Evolutionary conservation across 345 rosid genomes (phyloP).

Genomic region (Sisymbrium altissimum): DNA sequence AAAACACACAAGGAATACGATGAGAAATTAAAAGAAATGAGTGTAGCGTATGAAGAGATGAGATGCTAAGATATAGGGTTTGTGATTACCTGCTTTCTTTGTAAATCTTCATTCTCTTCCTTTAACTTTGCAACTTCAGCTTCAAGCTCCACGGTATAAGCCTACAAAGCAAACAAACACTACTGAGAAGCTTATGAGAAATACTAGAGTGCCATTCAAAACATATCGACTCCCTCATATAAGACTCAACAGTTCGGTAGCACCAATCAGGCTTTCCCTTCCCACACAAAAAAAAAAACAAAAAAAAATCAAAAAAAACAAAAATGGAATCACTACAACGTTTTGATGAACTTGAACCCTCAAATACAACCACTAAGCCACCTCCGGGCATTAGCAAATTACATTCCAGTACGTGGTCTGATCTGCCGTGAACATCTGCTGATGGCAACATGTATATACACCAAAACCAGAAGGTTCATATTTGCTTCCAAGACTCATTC

Average conservation of each 20-base stretch:
- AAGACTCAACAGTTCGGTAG: constrained; percentile 18
- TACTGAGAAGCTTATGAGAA: constrained; percentile 3
- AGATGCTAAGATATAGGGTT: background rate
- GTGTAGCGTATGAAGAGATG: constrained; percentile 1
- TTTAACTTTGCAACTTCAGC: constrained; percentile 84
- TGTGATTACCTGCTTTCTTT: constrained; percentile 62
- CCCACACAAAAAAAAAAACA: background rate
- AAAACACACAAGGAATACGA: constrained; percentile 5
- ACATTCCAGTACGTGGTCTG: constrained; percentile 11
- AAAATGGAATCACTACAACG: constrained; percentile 14
- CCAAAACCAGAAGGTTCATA: constrained; percentile 24
- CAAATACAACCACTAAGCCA: constrained; percentile 1
- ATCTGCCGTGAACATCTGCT: constrained; percentile 12
- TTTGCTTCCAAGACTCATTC: background rate
- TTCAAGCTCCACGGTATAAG: constrained; percentile 94
- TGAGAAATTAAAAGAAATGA: constrained; percentile 16
- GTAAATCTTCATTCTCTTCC: constrained; percentile 72
- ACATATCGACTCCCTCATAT: background rate
- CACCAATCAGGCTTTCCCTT: constrained; percentile 34
- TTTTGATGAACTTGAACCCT: constrained; percentile 17
- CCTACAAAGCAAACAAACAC: constrained; percentile 43
- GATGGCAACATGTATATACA: constrained; percentile 15
- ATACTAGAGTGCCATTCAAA: background rate
- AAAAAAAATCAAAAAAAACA: too few species aligned
- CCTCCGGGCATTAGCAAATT: constrained; percentile 12